Evolutionary conservation across 225 moss, liverwort and hornwort genomes (phyloP).

Genomic region (Physcomitrium patens): DNA sequence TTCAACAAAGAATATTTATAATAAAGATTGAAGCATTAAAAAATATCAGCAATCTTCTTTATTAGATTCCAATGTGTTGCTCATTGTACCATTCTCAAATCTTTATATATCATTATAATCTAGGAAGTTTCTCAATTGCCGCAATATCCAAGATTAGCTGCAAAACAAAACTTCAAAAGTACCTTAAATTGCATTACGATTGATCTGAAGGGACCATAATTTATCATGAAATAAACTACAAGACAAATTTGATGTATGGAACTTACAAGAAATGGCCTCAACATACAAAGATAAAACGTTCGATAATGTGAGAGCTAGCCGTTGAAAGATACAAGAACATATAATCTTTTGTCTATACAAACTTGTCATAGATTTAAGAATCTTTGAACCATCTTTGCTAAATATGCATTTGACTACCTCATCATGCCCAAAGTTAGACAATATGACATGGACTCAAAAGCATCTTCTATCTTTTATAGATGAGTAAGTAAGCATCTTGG

Average conservation of each 20-base stretch:
- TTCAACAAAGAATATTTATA: no score
- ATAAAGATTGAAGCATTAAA: background rate
- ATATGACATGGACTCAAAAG: conserved; percentile 62
- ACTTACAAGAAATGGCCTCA: conserved; percentile 53
- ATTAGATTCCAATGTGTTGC: no score
- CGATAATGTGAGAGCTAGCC: conserved; percentile 47
- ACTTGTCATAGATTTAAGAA: conserved; percentile 66
- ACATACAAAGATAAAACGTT: conserved; percentile 36
- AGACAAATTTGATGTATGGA: no score
- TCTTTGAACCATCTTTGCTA: conserved; percentile 57
- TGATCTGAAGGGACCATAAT: background rate
- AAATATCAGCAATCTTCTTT: no score
- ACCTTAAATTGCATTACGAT: no score
- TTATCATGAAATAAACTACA: background rate
- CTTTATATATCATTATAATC: no score
- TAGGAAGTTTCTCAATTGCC: no score
- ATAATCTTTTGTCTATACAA: conserved; percentile 63
- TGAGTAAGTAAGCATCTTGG: conserved; percentile 65
- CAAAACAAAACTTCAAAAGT: no score
- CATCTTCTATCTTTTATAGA: conserved; percentile 68
- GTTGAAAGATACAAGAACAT: conserved; percentile 52
- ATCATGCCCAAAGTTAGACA: conserved; percentile 59
- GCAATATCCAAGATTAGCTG: no score
- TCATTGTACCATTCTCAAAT: no score
- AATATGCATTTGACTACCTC: conserved; percentile 58